Conservation (phyloP, 495 filamentous ascomycete species). For the Clohesyomyces aquaticus region DNA sequence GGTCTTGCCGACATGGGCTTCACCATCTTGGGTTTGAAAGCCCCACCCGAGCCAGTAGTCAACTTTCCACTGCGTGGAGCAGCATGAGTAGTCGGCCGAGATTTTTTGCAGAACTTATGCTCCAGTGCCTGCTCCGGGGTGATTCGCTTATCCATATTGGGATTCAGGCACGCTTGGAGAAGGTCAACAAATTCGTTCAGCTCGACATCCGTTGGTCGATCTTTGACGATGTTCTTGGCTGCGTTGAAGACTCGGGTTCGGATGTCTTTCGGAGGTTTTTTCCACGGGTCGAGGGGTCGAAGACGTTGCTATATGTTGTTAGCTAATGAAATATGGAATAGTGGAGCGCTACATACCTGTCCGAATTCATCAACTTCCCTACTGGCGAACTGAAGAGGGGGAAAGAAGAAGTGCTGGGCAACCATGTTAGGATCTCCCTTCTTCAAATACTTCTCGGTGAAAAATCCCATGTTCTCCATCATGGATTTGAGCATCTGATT, state of each 20-base stretch:
- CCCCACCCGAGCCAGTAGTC: neutral
- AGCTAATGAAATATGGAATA: neutral
- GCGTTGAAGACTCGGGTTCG: slow-evolving; percentile 74
- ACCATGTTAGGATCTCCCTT: slow-evolving; percentile 65
- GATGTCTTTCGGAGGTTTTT: slow-evolving; percentile 72
- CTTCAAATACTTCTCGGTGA: slow-evolving; percentile 82
- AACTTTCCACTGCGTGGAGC: neutral
- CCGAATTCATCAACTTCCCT: slow-evolving; percentile 70
- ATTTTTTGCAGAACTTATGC: slow-evolving; percentile 52
- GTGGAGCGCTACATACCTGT: slow-evolving; percentile 2
- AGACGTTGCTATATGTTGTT: slow-evolving; percentile 14
- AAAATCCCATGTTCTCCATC: slow-evolving; percentile 94
- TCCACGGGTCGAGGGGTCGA: slow-evolving; percentile 26
- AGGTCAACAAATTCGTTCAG: slow-evolving; percentile 81
- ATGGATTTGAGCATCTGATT: slow-evolving; percentile 96
- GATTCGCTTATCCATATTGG: slow-evolving; percentile 92
- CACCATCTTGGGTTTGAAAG: neutral
- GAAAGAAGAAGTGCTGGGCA: slow-evolving; percentile 79
- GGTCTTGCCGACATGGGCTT: neutral
- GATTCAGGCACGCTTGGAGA: slow-evolving; percentile 79
- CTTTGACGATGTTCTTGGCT: slow-evolving; percentile 65
- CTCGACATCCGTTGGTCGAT: slow-evolving; percentile 75
- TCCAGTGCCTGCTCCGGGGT: slow-evolving; percentile 83
- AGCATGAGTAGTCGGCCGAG: too few species aligned
- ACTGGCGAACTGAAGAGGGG: slow-evolving; percentile 68